Evolutionary conservation across 768 basidiomycete genomes (phyloP), one percentile per base, ranked within the genome.

Genomic region (Collybiopsis luxurians): DNA sequence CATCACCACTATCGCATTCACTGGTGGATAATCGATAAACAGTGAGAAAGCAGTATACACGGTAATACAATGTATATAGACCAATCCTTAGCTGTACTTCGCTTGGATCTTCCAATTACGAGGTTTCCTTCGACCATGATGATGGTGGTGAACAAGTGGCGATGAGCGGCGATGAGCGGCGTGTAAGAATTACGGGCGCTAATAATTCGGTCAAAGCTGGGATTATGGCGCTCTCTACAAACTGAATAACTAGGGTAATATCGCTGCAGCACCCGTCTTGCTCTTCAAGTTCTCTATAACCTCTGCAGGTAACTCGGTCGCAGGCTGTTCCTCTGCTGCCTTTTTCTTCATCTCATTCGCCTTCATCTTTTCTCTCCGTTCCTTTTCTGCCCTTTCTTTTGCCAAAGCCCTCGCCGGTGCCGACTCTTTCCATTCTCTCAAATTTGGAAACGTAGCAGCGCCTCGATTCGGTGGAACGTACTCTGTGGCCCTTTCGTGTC

Each of bases 331-430:
- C 15, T 26, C 34, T 17, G 78, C 80, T 71, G 89, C 75, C 74
- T 91, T 92, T 81, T 94, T 94, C 77, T 95, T 93, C 58, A 92
- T 90, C 13, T 89, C 92, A 71, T 92, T 91, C 0, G 83, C 86
- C 64, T 88, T 88, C 42, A 90, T 91, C 69, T 93, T 93, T n/a
- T 86, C 88, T 68, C 89, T 87, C 59, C 89, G 90, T 71, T 95
- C 53, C 31, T 55, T 55, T 12, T 38, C 44, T 12, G 45, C 36
- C 23, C 30, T 36, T n/a, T 26, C 28, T 42, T 34, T 34, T 4
- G 43, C 28, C 11, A 38, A 17, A 1, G 43, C 44, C 19, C 45
- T 45, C 13, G 45, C 54, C 7, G 44, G 30, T 36, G 44, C 45
- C 6, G 45, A 55, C 7, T 9, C 30, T 24, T 38, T 36, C 40